These are phyloP conservation scores for Leptomonas pyrrhocoris DNA, from an alignment of 208 protist species.

Conservation along the genomic window DNA sequence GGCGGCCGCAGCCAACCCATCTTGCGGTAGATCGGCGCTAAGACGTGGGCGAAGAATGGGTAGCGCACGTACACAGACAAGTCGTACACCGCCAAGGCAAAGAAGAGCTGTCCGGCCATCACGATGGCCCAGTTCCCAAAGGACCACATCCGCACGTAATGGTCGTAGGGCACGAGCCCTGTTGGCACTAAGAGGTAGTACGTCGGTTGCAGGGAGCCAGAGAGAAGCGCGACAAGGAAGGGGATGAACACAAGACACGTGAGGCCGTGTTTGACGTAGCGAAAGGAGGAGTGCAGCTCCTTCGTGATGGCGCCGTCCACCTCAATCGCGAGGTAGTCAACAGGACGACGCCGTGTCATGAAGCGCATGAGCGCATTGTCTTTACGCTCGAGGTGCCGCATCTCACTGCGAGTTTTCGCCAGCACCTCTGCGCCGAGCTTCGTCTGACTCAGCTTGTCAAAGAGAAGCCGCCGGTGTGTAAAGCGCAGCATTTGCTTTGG, in stretches of 20 bases:
- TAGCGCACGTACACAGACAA: conserved; percentile 80
- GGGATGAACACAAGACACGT: conserved; percentile 56
- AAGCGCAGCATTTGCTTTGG: conserved; percentile 45
- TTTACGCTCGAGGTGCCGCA: conserved; percentile 60
- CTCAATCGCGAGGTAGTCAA: conserved; percentile 80
- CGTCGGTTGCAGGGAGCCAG: conserved; percentile 64
- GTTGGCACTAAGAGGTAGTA: conserved; percentile 78
- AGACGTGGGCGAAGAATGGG: conserved; percentile 65
- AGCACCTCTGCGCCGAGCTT: conserved; percentile 83
- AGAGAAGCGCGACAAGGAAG: conserved; percentile 53
- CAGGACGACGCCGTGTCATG: conserved; percentile 63
- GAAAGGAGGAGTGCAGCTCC: conserved; percentile 73
- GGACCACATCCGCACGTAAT: conserved; percentile 75
- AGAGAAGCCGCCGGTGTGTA: conserved; percentile 42
- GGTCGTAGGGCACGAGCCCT: conserved; percentile 53
- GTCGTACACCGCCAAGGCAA: conserved; percentile 78
- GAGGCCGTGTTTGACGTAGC: conserved; percentile 60
- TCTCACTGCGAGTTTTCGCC: conserved; percentile 69
- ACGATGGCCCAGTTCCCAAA: conserved; percentile 65
- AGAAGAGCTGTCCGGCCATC: conserved; percentile 58
- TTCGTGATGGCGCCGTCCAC: conserved; percentile 68
- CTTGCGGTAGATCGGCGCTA: conserved; percentile 70
- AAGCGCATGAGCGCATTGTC: conserved; percentile 69
- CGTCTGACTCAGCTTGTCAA: conserved; percentile 61
- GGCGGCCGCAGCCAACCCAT: conserved; percentile 41